Base-by-base conservation (phyloP, 1,284 basidiomycete genomes). In the Pseudozyma tsukubaensis region DNA sequence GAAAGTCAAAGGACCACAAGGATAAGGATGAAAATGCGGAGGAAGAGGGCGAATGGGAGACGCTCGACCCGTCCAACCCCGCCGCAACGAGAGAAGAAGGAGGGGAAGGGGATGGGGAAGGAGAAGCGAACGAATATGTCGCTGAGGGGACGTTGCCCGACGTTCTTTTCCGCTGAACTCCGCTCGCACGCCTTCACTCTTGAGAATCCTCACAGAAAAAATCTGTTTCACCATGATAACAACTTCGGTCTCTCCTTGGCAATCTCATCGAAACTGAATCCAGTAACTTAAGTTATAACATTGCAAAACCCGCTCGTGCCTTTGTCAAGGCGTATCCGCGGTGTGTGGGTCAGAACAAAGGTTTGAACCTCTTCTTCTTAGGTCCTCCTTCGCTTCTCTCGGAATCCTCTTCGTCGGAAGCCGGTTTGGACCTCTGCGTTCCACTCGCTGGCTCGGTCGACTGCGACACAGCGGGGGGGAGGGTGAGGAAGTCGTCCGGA, bases 101-200 rank as follows among this genome's bases (percentile, higher is more conserved):
- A 14, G 32, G 7, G 6, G 6, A n/a, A 18, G n/a, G 13, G 13
- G 21, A 34, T 11, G 4, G 39, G 36, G 18, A 32, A 34, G 36
- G 36, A 29, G 10, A 42, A n/a, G 16, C 24, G n/a, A 13, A 39
- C 0, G 29, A 55, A n/a, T 66, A 57, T 40, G 57, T 21, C 3
- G 72, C 66, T 5, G 58, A 74, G 10, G 72, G 72, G 0, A 56
- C 59, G 16, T 19, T 74, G 42, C 72, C 72, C 6, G 72, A 74
- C 29, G 65, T 69, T 10, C 35, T 74, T 7, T 66, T 74, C 56
- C 62, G 53, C 9, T 74, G 39, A 55, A 29, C 3, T 29, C 24
- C 11, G 14, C 35, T 50, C 48, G n/a, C n/a, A 35, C 34, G 8
- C 9, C 29, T 35, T 56, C 34, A 18, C 40, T 34, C 24, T 29